These are phyloP conservation scores for Cyberlindnera samutprakarnensis DNA, from an alignment of 805 yeast species.

Conservation along the genomic window DNA sequence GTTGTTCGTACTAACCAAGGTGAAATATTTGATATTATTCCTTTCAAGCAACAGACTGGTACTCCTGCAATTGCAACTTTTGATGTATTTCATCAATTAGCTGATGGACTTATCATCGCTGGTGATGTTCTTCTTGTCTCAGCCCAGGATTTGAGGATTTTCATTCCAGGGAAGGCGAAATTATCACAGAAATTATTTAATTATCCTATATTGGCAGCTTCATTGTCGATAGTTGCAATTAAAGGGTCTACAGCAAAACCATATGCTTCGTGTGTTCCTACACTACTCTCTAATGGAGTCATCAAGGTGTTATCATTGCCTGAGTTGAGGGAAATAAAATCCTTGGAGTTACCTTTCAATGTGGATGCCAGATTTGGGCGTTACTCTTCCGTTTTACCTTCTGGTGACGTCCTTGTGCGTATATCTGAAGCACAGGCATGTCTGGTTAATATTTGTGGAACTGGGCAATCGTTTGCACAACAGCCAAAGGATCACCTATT, in stretches of 20 bases:
- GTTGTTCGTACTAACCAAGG: slow-evolving; percentile 38
- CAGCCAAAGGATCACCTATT: slow-evolving; percentile 51
- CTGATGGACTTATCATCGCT: slow-evolving; percentile 52
- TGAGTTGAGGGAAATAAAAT: slow-evolving; percentile 50
- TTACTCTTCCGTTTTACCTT: slow-evolving; percentile 40
- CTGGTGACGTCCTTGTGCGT: slow-evolving; percentile 54
- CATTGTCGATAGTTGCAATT: slow-evolving; percentile 38
- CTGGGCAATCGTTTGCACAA: slow-evolving; percentile 1
- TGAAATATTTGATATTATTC: slow-evolving; percentile 46
- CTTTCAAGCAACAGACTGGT: slow-evolving; percentile 55
- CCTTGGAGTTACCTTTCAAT: slow-evolving; percentile 36
- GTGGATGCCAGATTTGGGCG: slow-evolving; percentile 32
- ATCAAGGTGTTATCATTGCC: slow-evolving; percentile 48
- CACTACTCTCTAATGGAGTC: slow-evolving; percentile 38
- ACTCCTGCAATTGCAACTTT: slow-evolving; percentile 57
- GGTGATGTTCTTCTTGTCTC: slow-evolving; percentile 57
- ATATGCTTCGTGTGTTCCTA: slow-evolving; percentile 41
- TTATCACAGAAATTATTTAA: slow-evolving; percentile 56
- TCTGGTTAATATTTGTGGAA: slow-evolving; percentile 25
- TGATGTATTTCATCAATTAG: slow-evolving; percentile 47
- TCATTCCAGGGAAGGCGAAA: slow-evolving; percentile 54
- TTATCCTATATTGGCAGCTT: slow-evolving; percentile 35
- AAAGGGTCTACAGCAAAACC: slow-evolving; percentile 17
- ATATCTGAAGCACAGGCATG: slow-evolving; percentile 47
- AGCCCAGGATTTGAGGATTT: slow-evolving; percentile 50